Evolutionary conservation across 2,329 filamentous ascomycete species (phyloP), one percentile per base, ranked within the genome.

Genomic region (Cryphonectria nitschkei): DNA sequence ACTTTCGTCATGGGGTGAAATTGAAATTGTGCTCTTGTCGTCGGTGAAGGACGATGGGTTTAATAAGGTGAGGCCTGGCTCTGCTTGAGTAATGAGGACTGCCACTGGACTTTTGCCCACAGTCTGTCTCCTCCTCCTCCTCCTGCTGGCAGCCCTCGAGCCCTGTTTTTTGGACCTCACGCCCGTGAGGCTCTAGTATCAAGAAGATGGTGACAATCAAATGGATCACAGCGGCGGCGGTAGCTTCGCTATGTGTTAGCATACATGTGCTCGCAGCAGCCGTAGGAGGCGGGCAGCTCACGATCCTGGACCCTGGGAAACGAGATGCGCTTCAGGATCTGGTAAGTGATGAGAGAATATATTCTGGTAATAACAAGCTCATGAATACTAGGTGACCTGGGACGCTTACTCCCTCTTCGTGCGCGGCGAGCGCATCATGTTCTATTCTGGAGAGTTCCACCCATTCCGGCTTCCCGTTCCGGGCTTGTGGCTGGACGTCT

Each of bases 391-490:
- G 63, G 86, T 92, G 29, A 93, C 90, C 62, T 94, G 90, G 88
- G 92, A 94, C 77, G 85, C 92, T 58, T 83, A 92, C 74, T 92
- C 92, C 0, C 81, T 95, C 3, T 91, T 90, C 74, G 85, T 95
- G 72, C 84, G 87, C 72, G 92, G 92, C 13, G 88, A 94, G 76
- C 86, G 92, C 13, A 82, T 92, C 61, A 88, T 93, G 77, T 84
- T 95, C 50, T 94, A 91, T 78, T 90, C 88, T 58, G 92, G 89
- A 54, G 92, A 95, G 77, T 86, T 94, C 3, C 92, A 95, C 77
- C 91, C 92, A 0, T 94, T 85, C 68, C 81, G 84, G 0, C 82
- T 92, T 5, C 90, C 72, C 16, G 72, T 73, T 0, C 69, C 72
- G 2, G 72, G 72, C 8, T 67, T 73, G 37, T 73, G 90, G 83